Evolutionary conservation across 2,329 filamentous ascomycete genomes (phyloP), one percentile per base, ranked within the genome.

Genomic region (Diaporthe caulivora): DNA sequence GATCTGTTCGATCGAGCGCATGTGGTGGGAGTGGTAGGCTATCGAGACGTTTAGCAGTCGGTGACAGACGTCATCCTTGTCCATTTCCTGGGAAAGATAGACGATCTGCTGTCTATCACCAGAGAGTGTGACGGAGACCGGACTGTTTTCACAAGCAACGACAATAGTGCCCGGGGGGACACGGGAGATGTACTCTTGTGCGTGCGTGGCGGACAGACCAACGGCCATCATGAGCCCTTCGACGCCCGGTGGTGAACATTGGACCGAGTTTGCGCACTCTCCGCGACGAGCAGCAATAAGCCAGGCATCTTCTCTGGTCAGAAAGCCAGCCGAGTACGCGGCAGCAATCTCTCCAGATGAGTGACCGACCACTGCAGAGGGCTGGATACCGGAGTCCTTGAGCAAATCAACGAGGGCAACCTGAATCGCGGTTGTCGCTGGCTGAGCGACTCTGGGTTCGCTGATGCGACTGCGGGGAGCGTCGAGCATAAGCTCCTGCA

Each of bases 271-370:
- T 4, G 82, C 81, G 57, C 78, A 79, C 24, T 82, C 75, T 2
- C 85, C 86, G 15, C 86, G 83, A 29, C 82, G 80, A 73, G 84
- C 86, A 3, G 85, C 82, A 42, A 85, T 79, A 58, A 82, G 78
- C 83, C 84, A 86, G 6, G 85, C 85, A 8, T 78, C 78, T 62
- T 83, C 77, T 26, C 79, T 78, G 2, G 80, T 79, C 26, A 87
- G 78, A 21, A 80, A 79, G 0, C 80, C 82, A 0, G 78, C 79
- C 11, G 85, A 83, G 70, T 83, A 85, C 0, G 86, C 84, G 9
- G 85, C 86, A 0, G 85, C 85, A 42, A 87, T 83, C 70, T 87
- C 86, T 2, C 86, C 86, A 0, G 85, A 87, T 0, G 85, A 87
- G 74, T 87, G 86, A 0, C 86, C 85, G 10, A 86, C 78, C 4